phyloP scores from a whole-genome alignment of 345 rosid species.

The Brassica carinata region DNA sequence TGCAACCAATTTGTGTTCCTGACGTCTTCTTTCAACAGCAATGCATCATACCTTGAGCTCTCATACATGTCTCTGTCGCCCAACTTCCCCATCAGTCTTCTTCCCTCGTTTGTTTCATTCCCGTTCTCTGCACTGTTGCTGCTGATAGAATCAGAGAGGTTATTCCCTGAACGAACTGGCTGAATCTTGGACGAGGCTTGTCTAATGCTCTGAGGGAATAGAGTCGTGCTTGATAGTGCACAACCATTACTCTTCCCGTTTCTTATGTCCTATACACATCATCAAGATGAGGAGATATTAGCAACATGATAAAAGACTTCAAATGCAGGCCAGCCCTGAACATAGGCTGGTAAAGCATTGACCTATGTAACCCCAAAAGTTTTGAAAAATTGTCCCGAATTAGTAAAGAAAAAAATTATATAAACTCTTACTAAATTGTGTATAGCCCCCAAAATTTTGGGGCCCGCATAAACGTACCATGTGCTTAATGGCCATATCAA shows the following conservation, averaged over 20 bases:
- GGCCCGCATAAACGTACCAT: slow-evolving; percentile 58
- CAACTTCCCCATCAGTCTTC: slow-evolving; percentile 56
- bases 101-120: slow-evolving; percentile 47
- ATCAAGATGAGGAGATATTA: background rate
- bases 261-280: slow-evolving; percentile 74
- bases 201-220: slow-evolving; percentile 92
- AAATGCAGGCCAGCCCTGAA: background rate
- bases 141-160: slow-evolving; percentile 47
- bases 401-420: no score
- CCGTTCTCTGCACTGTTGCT: slow-evolving; percentile 53
- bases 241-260: slow-evolving; percentile 66
- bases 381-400: no score
- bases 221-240: slow-evolving; percentile 63
- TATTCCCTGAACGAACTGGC: slow-evolving; percentile 46
- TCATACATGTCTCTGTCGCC: slow-evolving; percentile 75
- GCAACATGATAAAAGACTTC: background rate
- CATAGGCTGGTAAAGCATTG: no score
- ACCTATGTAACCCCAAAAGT: no score
- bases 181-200: slow-evolving; percentile 58
- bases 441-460: background rate
- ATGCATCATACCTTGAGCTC: slow-evolving; percentile 88
- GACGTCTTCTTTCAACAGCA: slow-evolving; percentile 83
- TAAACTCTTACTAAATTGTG: no score
- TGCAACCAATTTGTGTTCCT: slow-evolving; percentile 93
- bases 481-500: slow-evolving; percentile 93